A percentile compares a stretch with the other conserved stretches of the same genome.
phyloP scores from a whole-genome alignment of 257 asterid genomes.

The Penstemon eatonii region DNA sequence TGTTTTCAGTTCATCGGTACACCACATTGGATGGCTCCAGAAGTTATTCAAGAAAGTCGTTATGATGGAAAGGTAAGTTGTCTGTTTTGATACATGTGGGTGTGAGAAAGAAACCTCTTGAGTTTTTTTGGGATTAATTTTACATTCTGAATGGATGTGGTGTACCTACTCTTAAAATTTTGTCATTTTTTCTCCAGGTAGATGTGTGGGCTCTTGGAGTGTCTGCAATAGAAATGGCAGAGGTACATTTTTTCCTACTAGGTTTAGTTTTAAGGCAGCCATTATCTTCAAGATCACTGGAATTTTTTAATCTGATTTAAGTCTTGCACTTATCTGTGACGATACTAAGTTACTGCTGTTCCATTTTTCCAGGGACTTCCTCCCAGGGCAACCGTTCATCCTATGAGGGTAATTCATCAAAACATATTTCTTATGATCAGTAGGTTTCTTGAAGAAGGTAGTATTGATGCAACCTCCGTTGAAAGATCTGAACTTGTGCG shows the following conservation, averaged over 20 bases:
- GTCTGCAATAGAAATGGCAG: conserved; percentile 99
- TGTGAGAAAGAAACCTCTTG: not conserved
- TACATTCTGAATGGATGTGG: conserved; percentile 14
- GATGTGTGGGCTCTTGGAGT: conserved; percentile 99
- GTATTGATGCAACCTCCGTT: conserved; percentile 19
- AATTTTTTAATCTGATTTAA: conserved; percentile 13
- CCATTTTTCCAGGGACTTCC: conserved; percentile 77
- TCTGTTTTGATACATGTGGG: conserved; percentile 22
- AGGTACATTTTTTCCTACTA: conserved; percentile 51
- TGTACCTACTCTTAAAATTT: conserved; percentile 12
- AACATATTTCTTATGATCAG: conserved; percentile 12
- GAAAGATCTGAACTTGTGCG: conserved; percentile 19
- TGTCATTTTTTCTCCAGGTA: conserved; percentile 53
- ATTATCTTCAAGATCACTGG: conserved; percentile 22
- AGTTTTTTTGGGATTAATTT: conserved; percentile 13
- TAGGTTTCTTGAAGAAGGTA: conserved; percentile 8
- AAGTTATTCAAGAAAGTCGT: conserved; percentile 99
- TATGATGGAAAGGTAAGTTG: conserved; percentile 88
- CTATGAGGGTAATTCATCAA: conserved; percentile 82
- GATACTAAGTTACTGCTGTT: conserved; percentile 30
- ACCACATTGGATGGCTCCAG: conserved; percentile 99
- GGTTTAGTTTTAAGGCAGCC: conserved; percentile 9
- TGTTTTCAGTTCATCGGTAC: conserved; percentile 90
- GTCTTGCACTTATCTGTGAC: conserved; percentile 12
- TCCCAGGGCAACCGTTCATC: conserved; percentile 98